A percentile compares a stretch with the other conserved stretches of the same genome.
These are phyloP conservation scores for Basipetospora chlamydospora DNA, from an alignment of 2,329 filamentous ascomycete genomes.

Conservation along the genomic window DNA sequence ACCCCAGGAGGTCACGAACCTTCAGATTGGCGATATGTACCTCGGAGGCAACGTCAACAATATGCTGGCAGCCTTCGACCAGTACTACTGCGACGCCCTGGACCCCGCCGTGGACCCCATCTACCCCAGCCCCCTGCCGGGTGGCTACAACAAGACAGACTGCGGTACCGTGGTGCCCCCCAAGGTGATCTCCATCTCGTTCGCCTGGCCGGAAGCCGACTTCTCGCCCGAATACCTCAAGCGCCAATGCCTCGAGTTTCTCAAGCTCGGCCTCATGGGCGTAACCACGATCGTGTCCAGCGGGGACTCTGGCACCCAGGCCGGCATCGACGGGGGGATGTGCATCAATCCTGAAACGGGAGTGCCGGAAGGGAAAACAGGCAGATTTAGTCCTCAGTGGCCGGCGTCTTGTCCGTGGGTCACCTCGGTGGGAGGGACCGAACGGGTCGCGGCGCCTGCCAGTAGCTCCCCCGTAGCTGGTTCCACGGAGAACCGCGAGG, in stretches of 20 bases:
- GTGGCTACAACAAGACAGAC: slow-evolving; percentile 29
- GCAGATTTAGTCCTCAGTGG: slow-evolving; percentile 26
- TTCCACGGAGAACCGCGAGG: not conserved
- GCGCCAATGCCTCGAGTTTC: slow-evolving; percentile 22
- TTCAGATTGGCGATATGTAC: slow-evolving; percentile 1
- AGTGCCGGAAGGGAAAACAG: slow-evolving; percentile 11
- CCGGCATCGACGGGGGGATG: slow-evolving; percentile 5
- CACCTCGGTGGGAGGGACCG: slow-evolving; percentile 21
- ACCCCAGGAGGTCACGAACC: not conserved
- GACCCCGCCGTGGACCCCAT: slow-evolving; percentile 22
- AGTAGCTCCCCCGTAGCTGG: not conserved
- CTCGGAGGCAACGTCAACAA: not conserved
- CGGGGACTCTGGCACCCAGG: slow-evolving; percentile 18
- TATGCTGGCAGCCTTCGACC: not conserved
- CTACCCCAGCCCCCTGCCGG: slow-evolving; percentile 31
- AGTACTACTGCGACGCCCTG: slow-evolving; percentile 1
- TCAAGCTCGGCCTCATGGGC: slow-evolving; percentile 27
- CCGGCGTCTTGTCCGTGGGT: slow-evolving; percentile 32
- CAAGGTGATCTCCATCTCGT: slow-evolving; percentile 25
- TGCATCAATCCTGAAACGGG: slow-evolving; percentile 3
- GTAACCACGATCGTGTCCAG: slow-evolving; percentile 21
- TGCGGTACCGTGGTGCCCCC: slow-evolving; percentile 18
- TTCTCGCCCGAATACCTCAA: slow-evolving; percentile 31
- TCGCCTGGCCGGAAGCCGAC: slow-evolving; percentile 31
- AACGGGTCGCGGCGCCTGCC: not conserved